These are phyloP conservation scores for Ceratobasidium papillatum DNA, from an alignment of 1,284 basidiomycete species.

Conservation along the genomic window DNA sequence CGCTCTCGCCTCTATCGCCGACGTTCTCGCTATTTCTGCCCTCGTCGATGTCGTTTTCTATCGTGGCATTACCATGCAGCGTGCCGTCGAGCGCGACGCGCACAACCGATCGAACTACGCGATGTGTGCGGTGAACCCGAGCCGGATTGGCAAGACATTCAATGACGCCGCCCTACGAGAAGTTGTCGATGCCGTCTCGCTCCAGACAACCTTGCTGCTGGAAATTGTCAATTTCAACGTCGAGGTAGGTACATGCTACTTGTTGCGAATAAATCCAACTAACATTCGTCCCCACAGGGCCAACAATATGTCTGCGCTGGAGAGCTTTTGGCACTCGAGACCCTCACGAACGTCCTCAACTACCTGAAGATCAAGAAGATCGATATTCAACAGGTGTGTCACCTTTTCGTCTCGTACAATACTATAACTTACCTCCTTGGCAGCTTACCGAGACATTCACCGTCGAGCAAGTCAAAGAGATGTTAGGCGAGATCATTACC, in stretches of 20 bases:
- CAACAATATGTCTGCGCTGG: conserved; percentile 99
- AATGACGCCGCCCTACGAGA: conserved; percentile 92
- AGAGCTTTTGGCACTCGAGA: conserved; percentile 91
- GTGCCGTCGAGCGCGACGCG: conserved; percentile 93
- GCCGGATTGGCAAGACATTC: conserved; percentile 93
- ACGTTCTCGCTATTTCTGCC: conserved; percentile 93
- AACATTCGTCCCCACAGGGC: conserved; percentile 59
- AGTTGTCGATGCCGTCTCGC: conserved; percentile 90
- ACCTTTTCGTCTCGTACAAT: background rate
- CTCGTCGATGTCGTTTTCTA: conserved; percentile 99
- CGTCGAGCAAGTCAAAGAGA: conserved; percentile 90
- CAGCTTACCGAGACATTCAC: conserved; percentile 86
- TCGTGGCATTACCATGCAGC: conserved; percentile 99
- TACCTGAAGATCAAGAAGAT: conserved; percentile 97
- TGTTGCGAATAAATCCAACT: conserved; percentile 34
- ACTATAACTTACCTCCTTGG: conserved; percentile 42
- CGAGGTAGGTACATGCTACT: conserved; percentile 64
- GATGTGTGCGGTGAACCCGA: conserved; percentile 98
- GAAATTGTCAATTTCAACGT: conserved; percentile 99
- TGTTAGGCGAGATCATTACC: conserved; percentile 89
- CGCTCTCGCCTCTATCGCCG: conserved; percentile 95
- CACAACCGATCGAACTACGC: conserved; percentile 95
- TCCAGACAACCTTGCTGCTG: conserved; percentile 79
- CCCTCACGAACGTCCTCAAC: conserved; percentile 95
- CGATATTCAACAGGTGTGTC: conserved; percentile 85